Evolutionary conservation across 192 early-diverging fungal genomes (phyloP), one percentile per base, ranked within the genome.

Genomic region (Coemansia sp.): DNA sequence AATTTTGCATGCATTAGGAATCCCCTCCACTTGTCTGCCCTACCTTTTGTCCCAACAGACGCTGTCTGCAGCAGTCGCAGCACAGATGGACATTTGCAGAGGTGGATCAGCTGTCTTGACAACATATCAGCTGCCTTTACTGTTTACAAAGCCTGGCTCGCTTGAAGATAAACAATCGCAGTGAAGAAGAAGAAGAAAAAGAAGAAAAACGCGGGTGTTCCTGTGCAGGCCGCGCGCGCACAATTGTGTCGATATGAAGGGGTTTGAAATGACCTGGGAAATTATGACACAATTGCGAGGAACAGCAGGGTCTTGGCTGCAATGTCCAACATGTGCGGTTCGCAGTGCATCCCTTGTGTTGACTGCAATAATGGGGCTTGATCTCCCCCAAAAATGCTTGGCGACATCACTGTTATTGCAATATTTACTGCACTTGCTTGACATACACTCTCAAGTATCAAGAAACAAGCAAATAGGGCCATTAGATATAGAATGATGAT

Each of bases 91-190:
- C 10, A 28, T 51, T 34, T 52, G 50, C 31, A 38, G 49, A 52
- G 31, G 31, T 23, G 49, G 52, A 54, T 60, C 58, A 60, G 58
- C 58, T 60, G 58, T 26, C 58, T 48, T 25, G 58, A 60, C 8
- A 60, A 49, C 38, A 44, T 60, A 21, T 49, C 24, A 49, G 44
- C 41, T 26, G 38, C 51, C 26, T 53, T 53, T 12, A 9, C 51
- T 26, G 38, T 44, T 44, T 9, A 44, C 8, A 44, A 14, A 44
- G 38, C 38, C 38, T 44, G 38, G 14, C 9, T 44, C 12, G 14
- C 38, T 16, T 53, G 51, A 27, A 19, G 21, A 23, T 23, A 53
- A 22, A 27, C 26, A 22, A 14, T 5, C 26, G 7, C 26, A 27
- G 51, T 23, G 51, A 53, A n/a, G n/a, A n/a, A n/a, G n/a, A n/a